Evolutionary conservation across 768 basidiomycete genomes (phyloP), one percentile per base, ranked within the genome.

Genomic region (Dioszegia aurantiaca): DNA sequence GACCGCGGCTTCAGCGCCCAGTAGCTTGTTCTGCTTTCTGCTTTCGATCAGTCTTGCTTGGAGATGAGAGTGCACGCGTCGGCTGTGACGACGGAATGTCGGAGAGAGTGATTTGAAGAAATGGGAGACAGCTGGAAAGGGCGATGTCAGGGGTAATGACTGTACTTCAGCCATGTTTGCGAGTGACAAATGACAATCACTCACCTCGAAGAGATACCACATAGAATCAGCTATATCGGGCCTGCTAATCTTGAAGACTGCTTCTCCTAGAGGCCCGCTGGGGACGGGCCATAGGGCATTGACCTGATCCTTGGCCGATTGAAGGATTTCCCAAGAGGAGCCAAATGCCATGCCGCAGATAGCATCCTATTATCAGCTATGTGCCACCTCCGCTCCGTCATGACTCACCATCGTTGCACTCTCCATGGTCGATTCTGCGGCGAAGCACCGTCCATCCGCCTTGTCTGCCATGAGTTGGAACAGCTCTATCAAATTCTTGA

Each of bases 291-390:
- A 27, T 14, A 42, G 33, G 1, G n/a, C n/a, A 14, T 44, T 31
- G 17, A 67, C 58, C 31, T 69, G 68, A 6, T 56, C 49, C 4
- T 10, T 59, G 52, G 10, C 53, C 26, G n/a, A 9, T 11, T 57
- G 19, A 36, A 69, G 17, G 27, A 49, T 55, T 2, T 46, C 58
- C 64, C 65, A 70, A 4, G 57, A 56, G 24, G 64, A 24, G 17
- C 67, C 69, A 55, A 73, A 69, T 8, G 71, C 67, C 58, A 73
- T 70, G 4, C 58, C 69, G 45, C 69, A 65, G 49, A 70, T 70
- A 0, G 67, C 72, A 54, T 70, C 71, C 70, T 72, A 31, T 19
- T 3, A 33, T 40, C 33, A 36, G 14, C 31, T 16, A 24, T 21
- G 33, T 21, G 36, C 36, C 9, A 26, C n/a, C 24, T 26, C 9